A percentile compares a stretch with the other conserved stretches of the same genome.
Conservation (phyloP, 2,329 filamentous ascomycete species). For the Epichloe typhina region DNA sequence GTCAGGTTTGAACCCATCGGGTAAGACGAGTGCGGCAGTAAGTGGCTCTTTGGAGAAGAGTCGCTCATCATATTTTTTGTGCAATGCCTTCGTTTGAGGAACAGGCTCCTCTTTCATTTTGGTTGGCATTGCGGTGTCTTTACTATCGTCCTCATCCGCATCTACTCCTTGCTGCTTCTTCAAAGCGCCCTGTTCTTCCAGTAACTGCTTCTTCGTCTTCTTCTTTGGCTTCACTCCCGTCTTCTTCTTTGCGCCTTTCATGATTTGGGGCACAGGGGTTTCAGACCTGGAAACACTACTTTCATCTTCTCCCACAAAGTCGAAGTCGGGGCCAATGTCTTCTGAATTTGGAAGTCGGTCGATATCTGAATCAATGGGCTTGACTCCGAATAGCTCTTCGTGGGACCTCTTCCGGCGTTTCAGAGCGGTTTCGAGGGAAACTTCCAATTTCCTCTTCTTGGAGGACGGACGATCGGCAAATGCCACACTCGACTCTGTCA, state of each 20-base stretch:
- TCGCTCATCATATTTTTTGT: constrained; percentile 36
- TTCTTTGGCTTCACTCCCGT: constrained; percentile 45
- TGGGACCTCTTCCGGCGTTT: constrained; percentile 73
- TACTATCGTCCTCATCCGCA: constrained; percentile 23
- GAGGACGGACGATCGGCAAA: constrained; percentile 40
- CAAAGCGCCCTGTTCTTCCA: constrained; percentile 52
- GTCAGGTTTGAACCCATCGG: constrained; percentile 31
- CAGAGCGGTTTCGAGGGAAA: constrained; percentile 51
- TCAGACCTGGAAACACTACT: constrained; percentile 32
- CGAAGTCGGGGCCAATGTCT: constrained; percentile 36
- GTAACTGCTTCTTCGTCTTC: constrained; percentile 66
- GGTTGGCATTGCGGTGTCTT: constrained; percentile 25
- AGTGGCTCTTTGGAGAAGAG: constrained; percentile 36
- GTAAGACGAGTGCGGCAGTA: constrained; percentile 30
- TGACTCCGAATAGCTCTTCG: constrained; percentile 62
- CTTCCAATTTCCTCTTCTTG: constrained; percentile 63
- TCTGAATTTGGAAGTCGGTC: constrained; percentile 33
- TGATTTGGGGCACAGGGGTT: constrained; percentile 27
- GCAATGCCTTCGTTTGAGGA: constrained; percentile 23
- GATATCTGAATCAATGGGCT: constrained; percentile 38
- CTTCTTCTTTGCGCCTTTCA: constrained; percentile 44
- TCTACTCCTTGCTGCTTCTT: constrained; percentile 41
- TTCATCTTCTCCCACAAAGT: constrained; percentile 27
- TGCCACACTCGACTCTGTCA: constrained; percentile 61
- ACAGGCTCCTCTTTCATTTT: constrained; percentile 15